phyloP scores from a whole-genome alignment of 2,329 filamentous ascomycete species.

The Triangularia setosa region DNA sequence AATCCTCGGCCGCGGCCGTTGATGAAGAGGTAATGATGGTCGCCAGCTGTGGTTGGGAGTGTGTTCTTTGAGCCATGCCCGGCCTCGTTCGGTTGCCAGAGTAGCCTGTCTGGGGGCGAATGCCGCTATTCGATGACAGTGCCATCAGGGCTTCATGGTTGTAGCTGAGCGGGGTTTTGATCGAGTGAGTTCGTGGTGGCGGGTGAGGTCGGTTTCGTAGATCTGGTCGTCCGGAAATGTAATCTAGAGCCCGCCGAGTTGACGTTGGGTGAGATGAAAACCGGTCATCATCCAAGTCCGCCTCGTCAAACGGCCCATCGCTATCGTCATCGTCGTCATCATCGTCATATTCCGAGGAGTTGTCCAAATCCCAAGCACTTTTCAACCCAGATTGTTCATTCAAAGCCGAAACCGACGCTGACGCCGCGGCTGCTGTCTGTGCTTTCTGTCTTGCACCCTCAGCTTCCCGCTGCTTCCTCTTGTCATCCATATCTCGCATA shows the following conservation, averaged over 20 bases:
- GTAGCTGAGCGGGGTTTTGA: slow-evolving; percentile 31
- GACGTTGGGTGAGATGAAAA: slow-evolving; percentile 22
- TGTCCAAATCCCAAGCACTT: slow-evolving; percentile 51
- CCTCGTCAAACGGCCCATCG: slow-evolving; percentile 31
- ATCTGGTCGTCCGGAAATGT: slow-evolving; percentile 41
- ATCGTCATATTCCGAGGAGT: slow-evolving; percentile 40
- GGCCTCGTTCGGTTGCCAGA: slow-evolving; percentile 42
- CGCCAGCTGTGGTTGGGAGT: slow-evolving; percentile 48
- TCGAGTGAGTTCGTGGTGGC: slow-evolving; percentile 33
- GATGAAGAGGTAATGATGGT: slow-evolving; percentile 21
- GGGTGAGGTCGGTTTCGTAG: slow-evolving; percentile 18
- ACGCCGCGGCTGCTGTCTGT: slow-evolving; percentile 20
- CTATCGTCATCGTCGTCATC: slow-evolving; percentile 38
- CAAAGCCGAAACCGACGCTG: slow-evolving; percentile 5
- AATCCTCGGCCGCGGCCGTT: slow-evolving; percentile 32
- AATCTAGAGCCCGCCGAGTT: slow-evolving; percentile 48
- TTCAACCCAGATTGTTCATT: slow-evolving; percentile 36
- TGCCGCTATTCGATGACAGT: slow-evolving; percentile 29
- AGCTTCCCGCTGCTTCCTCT: slow-evolving; percentile 40
- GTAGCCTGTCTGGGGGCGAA: slow-evolving; percentile 53
- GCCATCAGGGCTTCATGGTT: slow-evolving; percentile 33
- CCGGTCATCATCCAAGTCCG: slow-evolving; percentile 26
- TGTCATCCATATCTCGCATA: slow-evolving; percentile 58
- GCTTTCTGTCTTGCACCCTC: slow-evolving; percentile 22
- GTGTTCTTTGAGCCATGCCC: slow-evolving; percentile 40